phyloP scores from a whole-genome alignment of 1,284 basidiomycete species.

The Omphalotus olearius region DNA sequence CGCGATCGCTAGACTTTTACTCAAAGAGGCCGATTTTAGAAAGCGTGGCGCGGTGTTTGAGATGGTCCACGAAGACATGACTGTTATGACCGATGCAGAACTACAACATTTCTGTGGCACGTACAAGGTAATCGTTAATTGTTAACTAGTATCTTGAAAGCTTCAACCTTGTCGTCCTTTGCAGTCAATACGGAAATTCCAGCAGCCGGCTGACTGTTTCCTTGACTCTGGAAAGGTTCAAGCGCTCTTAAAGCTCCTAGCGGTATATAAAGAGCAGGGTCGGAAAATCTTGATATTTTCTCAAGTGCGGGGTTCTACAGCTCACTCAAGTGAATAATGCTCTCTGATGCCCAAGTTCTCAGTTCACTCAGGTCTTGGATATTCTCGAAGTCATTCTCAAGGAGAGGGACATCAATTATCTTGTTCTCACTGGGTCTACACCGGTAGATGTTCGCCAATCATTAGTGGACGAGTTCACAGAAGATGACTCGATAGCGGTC shows the following conservation, averaged over 20 bases:
- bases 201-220: slow-evolving; percentile 75
- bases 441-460: slow-evolving; percentile 92
- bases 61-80: slow-evolving; percentile 88
- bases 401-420: slow-evolving; percentile 72
- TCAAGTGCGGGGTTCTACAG: slow-evolving; percentile 52
- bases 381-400: slow-evolving; percentile 88
- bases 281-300: slow-evolving; percentile 93
- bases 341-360: background rate
- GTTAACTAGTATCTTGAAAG: slow-evolving; percentile 13
- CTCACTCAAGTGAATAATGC: background rate
- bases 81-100: slow-evolving; percentile 94
- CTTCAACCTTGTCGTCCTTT: slow-evolving; percentile 1
- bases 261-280: slow-evolving; percentile 63
- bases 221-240: slow-evolving; percentile 89
- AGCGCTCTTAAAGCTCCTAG: slow-evolving; percentile 70
- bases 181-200: slow-evolving; percentile 77
- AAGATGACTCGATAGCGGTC: slow-evolving; percentile 85
- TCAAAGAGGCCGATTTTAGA: slow-evolving; percentile 90
- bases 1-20: slow-evolving; percentile 74
- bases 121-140: slow-evolving; percentile 72
- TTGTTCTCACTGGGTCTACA: slow-evolving; percentile 92
- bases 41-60: slow-evolving; percentile 75
- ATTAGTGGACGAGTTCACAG: slow-evolving; percentile 96
- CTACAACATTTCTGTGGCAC: slow-evolving; percentile 77
- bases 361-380: slow-evolving; percentile 95